Evolutionary conservation across 352 stramenopile genomes (phyloP).

Genomic region (Thalassiosira hispida): DNA sequence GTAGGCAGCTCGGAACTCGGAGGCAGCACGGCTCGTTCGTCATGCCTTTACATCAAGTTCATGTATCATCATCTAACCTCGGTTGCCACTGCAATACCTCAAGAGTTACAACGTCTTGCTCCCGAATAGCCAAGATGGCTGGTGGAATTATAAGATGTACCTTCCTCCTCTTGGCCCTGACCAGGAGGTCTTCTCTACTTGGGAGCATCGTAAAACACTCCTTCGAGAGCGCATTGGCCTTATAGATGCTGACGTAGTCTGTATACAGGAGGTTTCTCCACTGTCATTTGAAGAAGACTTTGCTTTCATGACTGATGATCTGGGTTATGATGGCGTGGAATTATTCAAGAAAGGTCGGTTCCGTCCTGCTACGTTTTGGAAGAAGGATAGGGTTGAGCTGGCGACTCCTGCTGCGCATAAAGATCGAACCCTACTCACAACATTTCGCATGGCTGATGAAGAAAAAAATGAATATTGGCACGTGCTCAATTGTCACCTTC

Average conservation of each 20-base stretch:
- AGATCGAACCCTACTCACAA: conserved; percentile 79
- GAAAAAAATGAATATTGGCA: conserved; percentile 56
- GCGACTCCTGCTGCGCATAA: conserved; percentile 69
- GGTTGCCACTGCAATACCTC: not conserved
- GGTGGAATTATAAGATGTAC: conserved; percentile 88
- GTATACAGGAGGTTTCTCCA: conserved; percentile 83
- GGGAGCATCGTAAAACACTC: conserved; percentile 75
- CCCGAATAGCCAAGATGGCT: conserved; percentile 84
- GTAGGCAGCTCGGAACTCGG: too few species aligned
- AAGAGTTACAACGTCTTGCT: conserved; percentile 80
- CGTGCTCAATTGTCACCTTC: conserved; percentile 85
- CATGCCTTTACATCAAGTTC: too few species aligned
- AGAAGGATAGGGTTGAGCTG: conserved; percentile 68
- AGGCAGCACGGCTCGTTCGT: too few species aligned
- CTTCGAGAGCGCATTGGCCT: conserved; percentile 70
- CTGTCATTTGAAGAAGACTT: conserved; percentile 86
- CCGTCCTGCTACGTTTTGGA: conserved; percentile 87
- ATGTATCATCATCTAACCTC: conserved; percentile 8
- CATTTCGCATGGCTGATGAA: conserved; percentile 56
- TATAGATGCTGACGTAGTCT: conserved; percentile 83
- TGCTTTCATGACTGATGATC: conserved; percentile 82
- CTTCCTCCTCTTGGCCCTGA: conserved; percentile 53
- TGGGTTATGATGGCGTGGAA: conserved; percentile 81
- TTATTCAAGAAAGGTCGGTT: conserved; percentile 84
- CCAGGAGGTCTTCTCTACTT: conserved; percentile 61